These are phyloP conservation scores for Yamadazyma atlantica DNA, from an alignment of 1,139 yeast species.

Conservation along the genomic window DNA sequence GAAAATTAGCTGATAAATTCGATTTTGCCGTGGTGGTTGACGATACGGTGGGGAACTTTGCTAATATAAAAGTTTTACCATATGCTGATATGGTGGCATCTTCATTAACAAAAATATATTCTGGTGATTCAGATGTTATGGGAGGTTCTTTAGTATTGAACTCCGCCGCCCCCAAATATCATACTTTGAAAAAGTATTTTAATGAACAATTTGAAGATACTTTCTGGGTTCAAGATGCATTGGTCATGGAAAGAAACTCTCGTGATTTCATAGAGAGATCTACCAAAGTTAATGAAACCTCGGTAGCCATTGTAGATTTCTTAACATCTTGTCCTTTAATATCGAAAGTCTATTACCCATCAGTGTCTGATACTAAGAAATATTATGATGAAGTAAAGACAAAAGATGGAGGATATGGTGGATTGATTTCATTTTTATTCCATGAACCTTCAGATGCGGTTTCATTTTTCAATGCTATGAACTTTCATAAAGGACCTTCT, in stretches of 20 bases:
- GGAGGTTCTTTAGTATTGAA: constrained; percentile 87
- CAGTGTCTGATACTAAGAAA: constrained; percentile 48
- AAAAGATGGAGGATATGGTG: constrained; percentile 87
- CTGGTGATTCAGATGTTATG: constrained; percentile 95
- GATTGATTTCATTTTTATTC: constrained; percentile 78
- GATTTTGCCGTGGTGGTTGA: constrained; percentile 82
- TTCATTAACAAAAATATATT: constrained; percentile 86
- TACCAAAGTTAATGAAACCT: constrained; percentile 62
- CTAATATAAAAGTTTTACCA: constrained; percentile 79
- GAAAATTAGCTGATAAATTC: constrained; percentile 64
- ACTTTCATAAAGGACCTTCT: constrained; percentile 89
- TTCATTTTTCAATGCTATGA: constrained; percentile 70
- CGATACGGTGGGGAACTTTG: constrained; percentile 90
- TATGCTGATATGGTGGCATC: constrained; percentile 84
- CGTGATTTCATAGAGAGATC: constrained; percentile 81
- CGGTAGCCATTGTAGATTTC: constrained; percentile 55
- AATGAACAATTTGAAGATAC: constrained; percentile 63
- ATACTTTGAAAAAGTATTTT: constrained; percentile 51
- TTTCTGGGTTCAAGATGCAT: constrained; percentile 93
- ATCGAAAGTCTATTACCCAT: constrained; percentile 71
- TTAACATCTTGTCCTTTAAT: constrained; percentile 50
- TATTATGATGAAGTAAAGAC: constrained; percentile 74
- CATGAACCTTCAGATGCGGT: constrained; percentile 64
- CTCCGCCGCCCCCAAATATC: constrained; percentile 58
- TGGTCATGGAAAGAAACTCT: constrained; percentile 87